Evolutionary conservation across 371 early-diverging fungal genomes (phyloP).

Genomic region (Lichtheimia ramosa): DNA sequence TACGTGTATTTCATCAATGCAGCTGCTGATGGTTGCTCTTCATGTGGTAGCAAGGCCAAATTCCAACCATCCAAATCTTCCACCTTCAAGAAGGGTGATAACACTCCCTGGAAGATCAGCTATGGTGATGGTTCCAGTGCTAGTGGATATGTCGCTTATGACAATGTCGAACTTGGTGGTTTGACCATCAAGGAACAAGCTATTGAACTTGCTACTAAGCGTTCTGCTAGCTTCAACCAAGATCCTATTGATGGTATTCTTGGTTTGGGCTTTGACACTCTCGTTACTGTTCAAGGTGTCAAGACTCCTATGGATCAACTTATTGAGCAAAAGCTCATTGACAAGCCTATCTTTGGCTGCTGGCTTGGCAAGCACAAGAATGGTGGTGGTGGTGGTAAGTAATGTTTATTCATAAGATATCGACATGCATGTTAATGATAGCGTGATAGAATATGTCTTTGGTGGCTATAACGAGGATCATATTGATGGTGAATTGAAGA

Average conservation of each 20-base stretch:
- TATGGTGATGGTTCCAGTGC: conserved; percentile 49
- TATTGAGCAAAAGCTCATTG: conserved; percentile 40
- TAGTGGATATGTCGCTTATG: conserved; percentile 33
- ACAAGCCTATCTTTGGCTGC: conserved; percentile 39
- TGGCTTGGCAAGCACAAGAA: conserved; percentile 42
- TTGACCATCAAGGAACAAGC: conserved; percentile 36
- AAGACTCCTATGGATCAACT: conserved; percentile 45
- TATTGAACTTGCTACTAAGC: conserved; percentile 32
- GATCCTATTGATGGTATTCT: conserved; percentile 46
- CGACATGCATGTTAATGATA: not conserved
- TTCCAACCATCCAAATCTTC: conserved; percentile 22
- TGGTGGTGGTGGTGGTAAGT: conserved; percentile 48
- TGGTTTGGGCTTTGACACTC: conserved; percentile 40
- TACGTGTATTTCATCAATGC: no score
- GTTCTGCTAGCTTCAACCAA: conserved; percentile 29
- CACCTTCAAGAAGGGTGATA: conserved; percentile 29
- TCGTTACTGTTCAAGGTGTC: conserved; percentile 32
- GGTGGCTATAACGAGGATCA: conserved; percentile 41
- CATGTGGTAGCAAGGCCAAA: conserved; percentile 13
- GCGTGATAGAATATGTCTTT: conserved; percentile 3
- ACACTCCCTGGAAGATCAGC: conserved; percentile 29
- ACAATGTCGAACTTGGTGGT: conserved; percentile 41
- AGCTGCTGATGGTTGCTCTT: conserved; percentile 15
- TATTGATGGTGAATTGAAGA: conserved; percentile 39
- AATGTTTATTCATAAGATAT: not conserved